Conservation (phyloP, 768 basidiomycete genomes). For the Kwoniella bestiolae region DNA sequence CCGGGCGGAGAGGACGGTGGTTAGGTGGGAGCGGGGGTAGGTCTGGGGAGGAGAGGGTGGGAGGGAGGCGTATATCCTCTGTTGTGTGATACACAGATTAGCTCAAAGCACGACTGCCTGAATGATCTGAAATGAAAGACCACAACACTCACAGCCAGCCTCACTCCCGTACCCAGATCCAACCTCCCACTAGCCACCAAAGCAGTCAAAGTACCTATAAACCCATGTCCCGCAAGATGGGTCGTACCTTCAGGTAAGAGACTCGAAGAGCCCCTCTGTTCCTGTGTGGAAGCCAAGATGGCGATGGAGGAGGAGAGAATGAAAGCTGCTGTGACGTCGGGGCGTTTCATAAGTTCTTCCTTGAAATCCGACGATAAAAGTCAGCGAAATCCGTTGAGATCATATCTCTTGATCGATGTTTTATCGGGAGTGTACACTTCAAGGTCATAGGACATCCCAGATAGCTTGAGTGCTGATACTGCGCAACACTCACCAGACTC, state of each 20-base stretch:
- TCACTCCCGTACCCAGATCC: constrained; percentile 47
- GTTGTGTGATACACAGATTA: no score
- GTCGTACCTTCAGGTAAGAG: constrained; percentile 45
- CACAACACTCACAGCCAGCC: constrained; percentile 42
- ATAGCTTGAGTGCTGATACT: background rate
- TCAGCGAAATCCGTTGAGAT: background rate
- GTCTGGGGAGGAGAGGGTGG: constrained; percentile 31
- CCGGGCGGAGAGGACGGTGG: constrained; percentile 50
- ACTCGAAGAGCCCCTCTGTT: constrained; percentile 26
- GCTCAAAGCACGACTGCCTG: no score
- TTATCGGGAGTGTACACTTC: no score
- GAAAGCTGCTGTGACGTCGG: constrained; percentile 54
- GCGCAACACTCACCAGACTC: constrained; percentile 35
- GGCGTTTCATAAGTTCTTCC: constrained; percentile 51
- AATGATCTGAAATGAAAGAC: no score
- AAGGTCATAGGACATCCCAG: background rate
- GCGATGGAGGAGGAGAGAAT: constrained; percentile 53
- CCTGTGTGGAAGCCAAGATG: constrained; percentile 48
- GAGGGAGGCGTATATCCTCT: constrained; percentile 45
- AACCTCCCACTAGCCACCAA: constrained; percentile 51
- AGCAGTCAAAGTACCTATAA: constrained; percentile 53
- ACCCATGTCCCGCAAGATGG: constrained; percentile 55
- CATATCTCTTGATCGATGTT: background rate
- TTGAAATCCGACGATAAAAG: constrained; percentile 2
- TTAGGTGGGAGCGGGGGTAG: constrained; percentile 26